Conservation (phyloP, 108 stramenopile species). For the Halocafeteria seosinensis region DNA sequence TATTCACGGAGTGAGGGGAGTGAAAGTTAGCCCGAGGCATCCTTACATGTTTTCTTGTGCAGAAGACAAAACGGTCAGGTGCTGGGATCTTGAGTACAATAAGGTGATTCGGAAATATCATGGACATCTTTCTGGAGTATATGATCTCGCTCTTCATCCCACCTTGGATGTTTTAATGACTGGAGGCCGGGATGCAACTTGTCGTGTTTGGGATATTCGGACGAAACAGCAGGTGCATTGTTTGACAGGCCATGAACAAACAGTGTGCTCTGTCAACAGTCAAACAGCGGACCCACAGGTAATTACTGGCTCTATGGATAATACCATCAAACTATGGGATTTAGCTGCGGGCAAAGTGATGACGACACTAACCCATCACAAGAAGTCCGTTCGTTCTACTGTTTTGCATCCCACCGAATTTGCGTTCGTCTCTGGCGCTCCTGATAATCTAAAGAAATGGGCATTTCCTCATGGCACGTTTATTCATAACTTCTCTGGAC, state of each 20-base stretch:
- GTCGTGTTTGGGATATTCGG: slow-evolving; percentile 96
- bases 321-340: slow-evolving; percentile 93
- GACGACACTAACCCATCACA: slow-evolving; percentile 94
- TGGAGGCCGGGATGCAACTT: slow-evolving; percentile 89
- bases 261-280: slow-evolving; percentile 66
- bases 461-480: slow-evolving; percentile 72
- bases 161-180: slow-evolving; percentile 90
- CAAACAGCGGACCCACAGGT: slow-evolving; percentile 83
- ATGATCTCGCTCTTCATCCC: slow-evolving; percentile 76
- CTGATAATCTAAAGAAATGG: slow-evolving; percentile 90
- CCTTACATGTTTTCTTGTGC: slow-evolving; percentile 89
- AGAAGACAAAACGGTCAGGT: slow-evolving; percentile 94
- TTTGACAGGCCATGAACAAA: slow-evolving; percentile 77
- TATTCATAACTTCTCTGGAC: slow-evolving; percentile 69
- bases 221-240: slow-evolving; percentile 74
- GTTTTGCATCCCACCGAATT: slow-evolving; percentile 53
- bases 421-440: slow-evolving; percentile 79
- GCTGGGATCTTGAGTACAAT: slow-evolving; percentile 99
- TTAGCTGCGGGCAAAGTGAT: slow-evolving; percentile 84
- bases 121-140: slow-evolving; percentile 86
- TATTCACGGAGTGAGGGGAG: slow-evolving; percentile 77
- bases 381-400: slow-evolving; percentile 60
- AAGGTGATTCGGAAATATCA: slow-evolving; percentile 96
- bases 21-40: slow-evolving; percentile 73
- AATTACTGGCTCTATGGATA: slow-evolving; percentile 85